phyloP scores from a whole-genome alignment of 371 early-diverging fungal species.

The Lichtheimia ramosa region DNA sequence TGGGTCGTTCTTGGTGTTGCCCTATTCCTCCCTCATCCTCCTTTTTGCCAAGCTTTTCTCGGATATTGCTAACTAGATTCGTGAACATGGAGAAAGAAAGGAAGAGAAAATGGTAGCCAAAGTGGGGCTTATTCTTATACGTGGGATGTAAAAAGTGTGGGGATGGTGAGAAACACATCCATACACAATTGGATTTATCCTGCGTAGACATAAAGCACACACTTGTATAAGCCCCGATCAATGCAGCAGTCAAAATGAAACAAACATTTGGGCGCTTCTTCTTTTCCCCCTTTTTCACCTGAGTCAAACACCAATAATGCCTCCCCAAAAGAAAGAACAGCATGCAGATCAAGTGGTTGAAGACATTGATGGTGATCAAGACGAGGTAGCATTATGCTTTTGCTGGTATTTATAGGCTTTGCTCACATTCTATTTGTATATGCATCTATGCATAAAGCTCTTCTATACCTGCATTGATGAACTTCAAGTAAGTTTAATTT shows the following conservation, averaged over 20 bases:
- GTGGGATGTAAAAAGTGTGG: no score
- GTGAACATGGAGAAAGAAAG: not conserved
- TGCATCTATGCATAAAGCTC: conserved; percentile 13
- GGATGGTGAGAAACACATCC: no score
- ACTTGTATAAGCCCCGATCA: no score
- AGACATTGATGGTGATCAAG: conserved; percentile 1
- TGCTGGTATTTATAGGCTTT: no score
- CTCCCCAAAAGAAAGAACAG: not conserved
- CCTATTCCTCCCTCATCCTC: not conserved
- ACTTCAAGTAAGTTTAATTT: conserved; percentile 25
- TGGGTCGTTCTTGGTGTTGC: not conserved
- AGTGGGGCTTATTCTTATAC: no score
- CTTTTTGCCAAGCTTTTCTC: not conserved
- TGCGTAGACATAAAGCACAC: no score
- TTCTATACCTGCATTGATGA: conserved; percentile 53
- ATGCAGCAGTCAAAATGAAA: no score
- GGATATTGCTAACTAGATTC: not conserved
- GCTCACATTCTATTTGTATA: no score
- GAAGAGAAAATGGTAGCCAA: no score
- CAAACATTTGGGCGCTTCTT: not conserved
- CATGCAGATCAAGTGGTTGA: conserved; percentile 8
- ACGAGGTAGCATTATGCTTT: not conserved
- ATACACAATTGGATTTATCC: no score
- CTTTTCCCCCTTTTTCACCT: not conserved
- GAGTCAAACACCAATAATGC: not conserved